Percentiles rank a stretch among this genome's conserved stretches.
Conservation (phyloP, 2,329 filamentous ascomycete genomes). For the Bipolaris oryzae region DNA sequence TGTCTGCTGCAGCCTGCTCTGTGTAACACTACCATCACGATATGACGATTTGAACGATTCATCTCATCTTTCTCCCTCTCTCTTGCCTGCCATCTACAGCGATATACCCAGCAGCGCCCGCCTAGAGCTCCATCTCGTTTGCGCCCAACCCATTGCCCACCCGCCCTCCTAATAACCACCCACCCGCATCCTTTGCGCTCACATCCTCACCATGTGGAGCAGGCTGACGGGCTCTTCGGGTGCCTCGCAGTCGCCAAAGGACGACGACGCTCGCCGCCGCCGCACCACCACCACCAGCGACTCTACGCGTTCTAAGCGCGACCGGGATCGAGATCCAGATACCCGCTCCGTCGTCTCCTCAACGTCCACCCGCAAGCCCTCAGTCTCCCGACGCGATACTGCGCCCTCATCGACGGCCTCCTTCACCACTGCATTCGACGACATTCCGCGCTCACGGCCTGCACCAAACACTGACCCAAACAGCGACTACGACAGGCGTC, state of each 20-base stretch:
- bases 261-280: constrained; percentile 36
- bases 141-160: constrained; percentile 27
- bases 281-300: constrained; percentile 30
- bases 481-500: constrained; percentile 36
- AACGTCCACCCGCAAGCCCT: constrained; percentile 41
- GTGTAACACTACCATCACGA: constrained; percentile 23
- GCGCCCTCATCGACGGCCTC: constrained; percentile 45
- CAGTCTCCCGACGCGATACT: constrained; percentile 37
- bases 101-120: constrained; percentile 35
- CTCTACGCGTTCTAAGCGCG: constrained; percentile 42
- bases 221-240: constrained; percentile 45
- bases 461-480: constrained; percentile 19
- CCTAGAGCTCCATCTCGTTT: constrained; percentile 21
- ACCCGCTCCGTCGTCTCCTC: constrained; percentile 46
- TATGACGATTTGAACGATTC: constrained; percentile 26
- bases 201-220: constrained; percentile 45
- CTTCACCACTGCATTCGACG: constrained; percentile 49
- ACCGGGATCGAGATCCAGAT: constrained; percentile 31
- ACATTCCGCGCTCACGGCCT: constrained; percentile 30
- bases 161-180: constrained; percentile 23
- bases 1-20: constrained; percentile 14
- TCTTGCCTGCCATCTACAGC: constrained; percentile 25
- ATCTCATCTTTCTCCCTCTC: constrained; percentile 14
- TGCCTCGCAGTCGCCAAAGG: constrained; percentile 29
- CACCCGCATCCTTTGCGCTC: constrained; percentile 17